phyloP scores from a whole-genome alignment of 2,329 filamentous ascomycete genomes.

The Fusarium pilosicola region DNA sequence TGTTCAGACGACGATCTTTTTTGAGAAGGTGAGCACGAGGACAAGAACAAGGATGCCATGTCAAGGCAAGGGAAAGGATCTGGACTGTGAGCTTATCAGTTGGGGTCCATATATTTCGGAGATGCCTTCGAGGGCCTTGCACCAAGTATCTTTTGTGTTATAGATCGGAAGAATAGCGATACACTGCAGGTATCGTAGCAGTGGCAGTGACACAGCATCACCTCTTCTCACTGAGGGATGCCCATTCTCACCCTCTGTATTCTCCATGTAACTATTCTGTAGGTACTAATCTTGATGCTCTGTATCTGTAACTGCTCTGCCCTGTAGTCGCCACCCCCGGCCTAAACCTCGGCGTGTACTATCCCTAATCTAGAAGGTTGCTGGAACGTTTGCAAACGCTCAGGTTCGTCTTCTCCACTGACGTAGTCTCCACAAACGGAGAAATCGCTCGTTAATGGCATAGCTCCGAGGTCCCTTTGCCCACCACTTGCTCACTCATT shows the following conservation, averaged over 20 bases:
- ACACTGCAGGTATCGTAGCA: not conserved
- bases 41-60: not conserved
- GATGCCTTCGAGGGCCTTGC: not conserved
- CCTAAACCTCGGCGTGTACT: conserved; percentile 34
- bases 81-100: conserved; percentile 20
- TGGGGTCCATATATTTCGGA: conserved; percentile 13
- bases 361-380: conserved; percentile 43
- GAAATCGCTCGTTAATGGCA: not conserved
- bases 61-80: not conserved
- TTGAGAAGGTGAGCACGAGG: conserved; percentile 6
- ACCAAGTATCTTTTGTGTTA: not conserved
- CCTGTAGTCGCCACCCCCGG: conserved; percentile 27
- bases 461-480: conserved; percentile 3
- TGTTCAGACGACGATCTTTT: conserved; percentile 1
- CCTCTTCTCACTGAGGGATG: fast-evolving
- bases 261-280: too few species aligned
- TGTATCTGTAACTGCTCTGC: not conserved
- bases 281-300: too few species aligned
- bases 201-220: not conserved
- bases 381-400: conserved; percentile 40
- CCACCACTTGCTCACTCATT: not conserved
- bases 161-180: not conserved
- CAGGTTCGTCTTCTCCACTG: conserved; percentile 4
- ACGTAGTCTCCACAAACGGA: conserved; percentile 30
- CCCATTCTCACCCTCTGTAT: not conserved